Base-by-base conservation (phyloP, 2,329 filamentous ascomycete species). In the Sporothrix sp. region DNA sequence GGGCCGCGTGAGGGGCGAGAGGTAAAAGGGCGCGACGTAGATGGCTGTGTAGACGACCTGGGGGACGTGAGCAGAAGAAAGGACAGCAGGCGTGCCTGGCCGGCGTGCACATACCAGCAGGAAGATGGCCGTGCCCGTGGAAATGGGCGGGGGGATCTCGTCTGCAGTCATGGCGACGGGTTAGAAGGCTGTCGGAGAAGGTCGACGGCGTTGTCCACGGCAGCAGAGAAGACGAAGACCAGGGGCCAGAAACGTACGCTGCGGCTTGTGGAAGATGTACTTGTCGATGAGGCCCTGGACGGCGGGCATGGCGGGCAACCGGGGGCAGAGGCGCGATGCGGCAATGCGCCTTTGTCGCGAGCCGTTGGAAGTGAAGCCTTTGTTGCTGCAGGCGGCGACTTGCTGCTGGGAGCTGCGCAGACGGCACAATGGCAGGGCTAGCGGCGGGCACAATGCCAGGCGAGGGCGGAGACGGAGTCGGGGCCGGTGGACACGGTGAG, bases 21-120 rank as follows among this genome's bases (percentile, higher is more conserved):
- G 73, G 71, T 98, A 96, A 67, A 97, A 88, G 21, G 93, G 91
- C 3, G 86, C 71, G 60, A 98, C 87, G 69, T 97, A 98, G 70
- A 88, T 69, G 59, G 89, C 66, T n/a, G 88, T 95, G 68, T 94
- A 95, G 55, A 82, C 67, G 55, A 90, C 69, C 87, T 86, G 44
- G 2, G 27, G 25, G n/a, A n/a, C n/a, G n/a, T 11, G 23, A 36
- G 32, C 25, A 54, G 18, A 32, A 44, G 28, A 20, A 14, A 13
- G 11, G 20, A 2, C 4, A 16, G 4, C 6, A 21, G 11, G 18
- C 3, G n/a, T 23, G 27, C n/a, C n/a, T 4, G n/a, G 13, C 30
- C 16, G 11, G 20, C n/a, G 23, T 28, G 8, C 27, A 61, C 63
- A 63, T 56, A 69, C 67, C 38, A 69, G 63, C 30, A 69, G 56